Base-by-base conservation (phyloP, 306 rosid species). In the Rubus idaeus region DNA sequence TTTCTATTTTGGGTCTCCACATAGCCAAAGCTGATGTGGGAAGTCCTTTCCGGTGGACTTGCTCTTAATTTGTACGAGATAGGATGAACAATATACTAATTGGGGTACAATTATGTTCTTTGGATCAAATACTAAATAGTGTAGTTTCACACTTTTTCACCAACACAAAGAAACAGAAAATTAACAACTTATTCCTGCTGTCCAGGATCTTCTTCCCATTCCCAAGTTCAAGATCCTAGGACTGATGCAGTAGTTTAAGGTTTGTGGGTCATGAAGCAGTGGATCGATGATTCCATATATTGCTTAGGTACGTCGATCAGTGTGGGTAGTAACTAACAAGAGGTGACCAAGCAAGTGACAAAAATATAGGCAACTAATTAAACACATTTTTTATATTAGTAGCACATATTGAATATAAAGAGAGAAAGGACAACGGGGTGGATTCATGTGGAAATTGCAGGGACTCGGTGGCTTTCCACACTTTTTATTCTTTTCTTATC, bases 361-460 rank as follows among this genome's bases (percentile, higher is more conserved):
- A 86, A 83, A 65, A 83, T 41, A 83, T 41, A 44, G 78, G 20
- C 70, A 58, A 79, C 71, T 40, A 74, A 74, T 5, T 44, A 35
- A 44, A 66, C 61, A 72, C 65, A 51, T 39, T 75, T 40, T 79
- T 77, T 80, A 1, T 30, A 30, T 30, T 66, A 74, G 77, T 83
- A 58, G 39, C 26, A 57, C 10, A 74, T 57, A 20, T 62, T 75
- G 51, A 72, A 51, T 37, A 55, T 57, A 80, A 82, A 79, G 77
- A 75, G 74, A 74, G 81, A 86, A 85, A 78, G 77, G 90, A 80
- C 86, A 83, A 73, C 76, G 55, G 76, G 82, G 68, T 83, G 90
- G 88, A 87, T 91, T 94, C 98, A 91, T 88, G 96, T 87, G 97
- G 87, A 84, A 58, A 84, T 83, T 79, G 86, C 86, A 86, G 85